Percentiles rank a stretch among this genome's conserved stretches.
These are phyloP conservation scores for Seiridium cupressi DNA, from an alignment of 2,329 filamentous ascomycete genomes.

Conservation along the genomic window DNA sequence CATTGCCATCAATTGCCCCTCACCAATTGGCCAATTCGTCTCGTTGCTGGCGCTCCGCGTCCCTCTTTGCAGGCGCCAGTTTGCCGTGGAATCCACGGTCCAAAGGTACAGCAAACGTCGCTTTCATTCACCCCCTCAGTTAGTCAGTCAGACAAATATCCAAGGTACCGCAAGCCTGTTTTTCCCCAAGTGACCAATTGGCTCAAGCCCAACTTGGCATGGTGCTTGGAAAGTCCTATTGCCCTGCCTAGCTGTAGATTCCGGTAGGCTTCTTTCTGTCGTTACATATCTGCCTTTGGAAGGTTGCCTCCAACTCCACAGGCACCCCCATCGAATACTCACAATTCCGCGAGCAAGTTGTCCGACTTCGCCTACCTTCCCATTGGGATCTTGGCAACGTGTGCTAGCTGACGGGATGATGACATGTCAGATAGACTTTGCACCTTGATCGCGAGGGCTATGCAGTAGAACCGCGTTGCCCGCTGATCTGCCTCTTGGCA, in stretches of 20 bases:
- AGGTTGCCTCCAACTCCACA: neutral
- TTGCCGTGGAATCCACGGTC: neutral
- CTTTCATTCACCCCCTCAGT: too few species aligned
- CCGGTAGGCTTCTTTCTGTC: too few species aligned
- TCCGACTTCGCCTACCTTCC: constrained; percentile 3
- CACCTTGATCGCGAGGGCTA: constrained; percentile 9
- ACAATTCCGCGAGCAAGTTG: neutral
- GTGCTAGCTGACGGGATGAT: constrained; percentile 23
- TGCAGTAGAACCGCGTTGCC: constrained; percentile 1
- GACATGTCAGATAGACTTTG: constrained; percentile 23
- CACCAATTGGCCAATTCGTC: constrained; percentile 8
- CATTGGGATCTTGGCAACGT: constrained; percentile 17
- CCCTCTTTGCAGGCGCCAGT: neutral
- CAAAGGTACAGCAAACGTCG: neutral
- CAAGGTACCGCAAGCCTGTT: too few species aligned
- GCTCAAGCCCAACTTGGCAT: too few species aligned
- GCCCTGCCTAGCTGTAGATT: too few species aligned
- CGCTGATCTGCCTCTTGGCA: neutral
- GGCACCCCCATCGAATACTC: neutral
- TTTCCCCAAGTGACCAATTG: too few species aligned
- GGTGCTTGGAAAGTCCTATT: too few species aligned
- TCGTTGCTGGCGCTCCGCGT: neutral
- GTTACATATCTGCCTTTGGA: constrained; percentile 3
- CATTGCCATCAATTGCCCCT: neutral
- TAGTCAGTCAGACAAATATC: too few species aligned